These are phyloP conservation scores for Claviceps spartinae DNA, from an alignment of 2,329 filamentous ascomycete species.

Conservation along the genomic window DNA sequence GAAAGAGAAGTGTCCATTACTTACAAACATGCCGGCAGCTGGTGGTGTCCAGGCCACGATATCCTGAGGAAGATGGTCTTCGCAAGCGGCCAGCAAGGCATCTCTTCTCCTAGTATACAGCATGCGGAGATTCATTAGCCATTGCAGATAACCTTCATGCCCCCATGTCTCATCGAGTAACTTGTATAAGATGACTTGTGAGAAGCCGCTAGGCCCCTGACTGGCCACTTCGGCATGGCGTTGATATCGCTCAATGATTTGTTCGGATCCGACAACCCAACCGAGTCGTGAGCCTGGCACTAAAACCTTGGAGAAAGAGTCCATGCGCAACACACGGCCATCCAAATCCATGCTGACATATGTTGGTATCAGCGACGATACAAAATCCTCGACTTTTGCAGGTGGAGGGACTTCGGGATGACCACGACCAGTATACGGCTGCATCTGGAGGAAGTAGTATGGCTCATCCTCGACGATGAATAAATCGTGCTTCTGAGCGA, in stretches of 20 bases:
- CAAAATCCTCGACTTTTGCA: slow-evolving; percentile 54
- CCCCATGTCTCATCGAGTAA: slow-evolving; percentile 91
- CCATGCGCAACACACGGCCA: slow-evolving; percentile 77
- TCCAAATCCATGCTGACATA: slow-evolving; percentile 71
- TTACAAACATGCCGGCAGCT: slow-evolving; percentile 85
- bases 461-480: slow-evolving; percentile 87
- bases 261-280: slow-evolving; percentile 79
- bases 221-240: slow-evolving; percentile 72
- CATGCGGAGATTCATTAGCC: slow-evolving; percentile 69
- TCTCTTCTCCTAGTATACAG: slow-evolving; percentile 74
- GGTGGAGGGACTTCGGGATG: slow-evolving; percentile 40
- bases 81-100: slow-evolving; percentile 65
- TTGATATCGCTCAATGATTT: slow-evolving; percentile 71
- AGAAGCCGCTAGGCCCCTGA: slow-evolving; percentile 75
- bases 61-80: slow-evolving; percentile 58
- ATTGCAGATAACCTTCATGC: slow-evolving; percentile 75
- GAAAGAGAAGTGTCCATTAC: slow-evolving; percentile 15
- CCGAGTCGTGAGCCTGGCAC: slow-evolving; percentile 69
- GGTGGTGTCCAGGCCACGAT: slow-evolving; percentile 71
- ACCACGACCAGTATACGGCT: slow-evolving; percentile 50
- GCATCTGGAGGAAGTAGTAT: slow-evolving; percentile 88
- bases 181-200: slow-evolving; percentile 75
- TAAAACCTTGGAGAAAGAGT: slow-evolving; percentile 88
- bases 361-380: slow-evolving; percentile 48
- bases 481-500: slow-evolving; percentile 73